Evolutionary conservation across 108 stramenopile species (phyloP), one percentile per base, ranked within the genome.

Genomic region (Aurantiochytrium sp.): DNA sequence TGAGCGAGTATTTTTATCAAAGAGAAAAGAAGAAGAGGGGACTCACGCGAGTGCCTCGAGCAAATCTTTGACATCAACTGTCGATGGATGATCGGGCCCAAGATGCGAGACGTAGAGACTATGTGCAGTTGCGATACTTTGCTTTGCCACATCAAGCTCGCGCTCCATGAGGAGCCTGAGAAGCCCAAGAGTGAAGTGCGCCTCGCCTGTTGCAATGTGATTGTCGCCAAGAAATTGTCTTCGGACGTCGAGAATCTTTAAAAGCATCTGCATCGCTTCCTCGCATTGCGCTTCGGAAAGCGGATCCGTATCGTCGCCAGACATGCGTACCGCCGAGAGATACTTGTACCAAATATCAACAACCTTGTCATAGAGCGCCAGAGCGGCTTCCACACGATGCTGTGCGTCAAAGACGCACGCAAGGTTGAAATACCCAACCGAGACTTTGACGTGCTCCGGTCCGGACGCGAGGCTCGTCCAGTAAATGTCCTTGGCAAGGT

Each of bases 291-390:
- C 88, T 72, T 92, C 92, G 21, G 58, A 47, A 6, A 92, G 51
- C 14, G 89, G 59, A 47, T 93, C 89, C 28, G 60, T 92, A 29
- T 91, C 60, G 45, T 60, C 90, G 16, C 90, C 47, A 57, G 92
- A 58, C 58, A 23, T 87, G 14, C 92, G 88, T 2, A 91, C 90
- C 43, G 89, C 47, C 10, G 76, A 88, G n/a, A 94, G 60, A 58
- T 92, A 93, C 76, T 94, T 94, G 92, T 94, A 94, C 93, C 93
- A 94, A 28, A 92, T 90, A 53, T 94, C 93, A 23, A 94, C 93
- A 12, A 94, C 93, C 58, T 94, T 94, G 87, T 94, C 93, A 87
- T 92, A 94, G 43, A 94, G 90, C 49, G 93, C 93, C n/a, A 94
- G 91, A 5, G 93, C 92, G 58, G 71, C 92, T 44, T 93, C 91